Base-by-base conservation (phyloP, 2,329 filamentous ascomycete species). In the Ophiostoma perfectum region DNA sequence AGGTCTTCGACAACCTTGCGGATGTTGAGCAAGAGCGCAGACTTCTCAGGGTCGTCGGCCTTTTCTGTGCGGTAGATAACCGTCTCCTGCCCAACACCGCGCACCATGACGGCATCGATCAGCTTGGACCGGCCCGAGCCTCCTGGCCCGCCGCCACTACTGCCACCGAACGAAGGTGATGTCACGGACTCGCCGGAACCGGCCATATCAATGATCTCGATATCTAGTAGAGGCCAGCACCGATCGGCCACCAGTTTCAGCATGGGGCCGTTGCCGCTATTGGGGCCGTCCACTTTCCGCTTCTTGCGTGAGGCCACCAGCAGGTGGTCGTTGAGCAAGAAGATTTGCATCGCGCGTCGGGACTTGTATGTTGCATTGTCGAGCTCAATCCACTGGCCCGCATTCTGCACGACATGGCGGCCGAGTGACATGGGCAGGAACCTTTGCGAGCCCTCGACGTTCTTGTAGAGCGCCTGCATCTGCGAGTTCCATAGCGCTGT, bases 301-400 rank as follows among this genome's bases (percentile, higher is more conserved):
- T 97, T 97, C 81, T 97, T 97, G 73, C 91, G 88, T 38, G 91
- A 92, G 4, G 95, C 95, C 65, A 99, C 86, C 36, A 99, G 85
- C 1, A 99, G 82, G 78, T 99, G 93, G 75, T 99, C 95, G 76
- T 98, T 99, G 2, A 99, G 83, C 69, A 99, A 79, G 70, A 98
- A 93, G 70, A 99, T 88, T 75, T 96, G 92, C 77, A 98, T 93
- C 41, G 93, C 89, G 58, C 95, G 84, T 72, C 91, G 85, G 4
- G 94, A 92, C 78, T 97, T 97, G 88, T 96, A 98, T 0, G 95
- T 99, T 11, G 95, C 95, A 72, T 95, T 96, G 78, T 99, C 96
- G 70, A 99, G 83, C 80, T 99, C 94, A 70, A 98, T 91, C 95
- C 95, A 99, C 64, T 90, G 86, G 1, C 92, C 90, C 4, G 93